Evolutionary conservation across 2,329 filamentous ascomycete species (phyloP).

Genomic region (Nemania sp.): DNA sequence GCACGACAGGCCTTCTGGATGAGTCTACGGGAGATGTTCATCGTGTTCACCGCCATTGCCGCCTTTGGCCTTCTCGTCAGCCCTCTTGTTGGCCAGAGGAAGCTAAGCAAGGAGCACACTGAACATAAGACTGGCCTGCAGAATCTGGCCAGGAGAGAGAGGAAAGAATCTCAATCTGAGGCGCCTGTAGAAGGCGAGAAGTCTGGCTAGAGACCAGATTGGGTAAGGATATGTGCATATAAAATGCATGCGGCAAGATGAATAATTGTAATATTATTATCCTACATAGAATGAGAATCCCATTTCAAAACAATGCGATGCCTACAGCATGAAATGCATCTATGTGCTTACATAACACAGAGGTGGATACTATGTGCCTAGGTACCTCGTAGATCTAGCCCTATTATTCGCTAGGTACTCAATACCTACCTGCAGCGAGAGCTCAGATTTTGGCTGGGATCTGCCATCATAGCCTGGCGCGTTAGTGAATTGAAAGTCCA

Average conservation of each 20-base stretch:
- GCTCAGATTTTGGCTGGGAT: too few relatives aligned
- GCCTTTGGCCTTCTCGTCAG: slow-evolving; percentile 52
- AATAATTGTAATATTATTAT: slow-evolving; percentile 13
- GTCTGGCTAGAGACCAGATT: slow-evolving; percentile 1
- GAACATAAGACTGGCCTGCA: slow-evolving; percentile 62
- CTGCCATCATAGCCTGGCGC: too few relatives aligned
- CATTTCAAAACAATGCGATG: too few relatives aligned
- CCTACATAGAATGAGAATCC: too few relatives aligned
- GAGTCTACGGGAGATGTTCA: slow-evolving; percentile 59
- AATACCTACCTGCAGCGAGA: too few relatives aligned
- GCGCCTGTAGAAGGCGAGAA: slow-evolving; percentile 17
- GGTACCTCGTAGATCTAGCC: too few relatives aligned
- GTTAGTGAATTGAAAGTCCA: too few relatives aligned
- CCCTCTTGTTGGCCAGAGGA: slow-evolving; percentile 52
- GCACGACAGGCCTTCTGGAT: slow-evolving; percentile 50
- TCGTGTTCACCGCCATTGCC: slow-evolving; percentile 56
- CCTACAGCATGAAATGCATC: too few relatives aligned
- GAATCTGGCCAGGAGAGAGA: slow-evolving; percentile 32
- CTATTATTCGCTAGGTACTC: too few relatives aligned
- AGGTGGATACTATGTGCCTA: too few relatives aligned
- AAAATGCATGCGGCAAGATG: too few relatives aligned
- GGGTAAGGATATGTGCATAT: background rate
- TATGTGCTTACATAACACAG: too few relatives aligned
- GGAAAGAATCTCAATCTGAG: slow-evolving; percentile 5
- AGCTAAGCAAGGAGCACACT: slow-evolving; percentile 57